Evolutionary conservation across 129 eudicot genomes (phyloP).

Genomic region (Lonicera japonica): DNA sequence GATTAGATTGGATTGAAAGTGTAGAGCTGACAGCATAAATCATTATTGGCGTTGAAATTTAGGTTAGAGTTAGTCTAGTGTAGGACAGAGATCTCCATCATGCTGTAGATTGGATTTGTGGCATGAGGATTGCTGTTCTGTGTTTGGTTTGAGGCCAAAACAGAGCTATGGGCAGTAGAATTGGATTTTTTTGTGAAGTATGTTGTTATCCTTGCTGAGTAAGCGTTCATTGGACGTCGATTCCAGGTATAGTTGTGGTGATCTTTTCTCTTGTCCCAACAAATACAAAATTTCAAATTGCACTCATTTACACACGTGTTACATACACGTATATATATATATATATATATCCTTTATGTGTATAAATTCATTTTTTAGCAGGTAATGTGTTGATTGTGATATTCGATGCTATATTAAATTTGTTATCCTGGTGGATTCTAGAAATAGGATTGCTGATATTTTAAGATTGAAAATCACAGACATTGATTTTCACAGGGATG

Average conservation of each 20-base stretch:
- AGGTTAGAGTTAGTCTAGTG: neutral
- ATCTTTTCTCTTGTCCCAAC: neutral
- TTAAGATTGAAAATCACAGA: neutral
- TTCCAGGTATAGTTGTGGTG: slow-evolving; percentile 53
- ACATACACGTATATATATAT: no score
- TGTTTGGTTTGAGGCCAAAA: slow-evolving; percentile 4
- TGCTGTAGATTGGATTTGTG: neutral
- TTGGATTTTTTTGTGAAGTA: slow-evolving; percentile 25
- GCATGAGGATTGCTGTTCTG: neutral
- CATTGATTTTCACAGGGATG: slow-evolving; percentile 59
- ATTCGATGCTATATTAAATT: neutral
- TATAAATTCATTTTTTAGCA: neutral
- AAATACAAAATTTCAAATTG: neutral
- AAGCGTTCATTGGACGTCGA: slow-evolving; percentile 74
- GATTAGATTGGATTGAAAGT: no score
- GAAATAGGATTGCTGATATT: neutral
- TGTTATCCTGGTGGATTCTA: neutral
- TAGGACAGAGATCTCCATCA: neutral
- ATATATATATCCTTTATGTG: no score
- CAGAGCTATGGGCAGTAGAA: slow-evolving; percentile 40
- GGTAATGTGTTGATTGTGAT: neutral
- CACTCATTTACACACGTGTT: no score
- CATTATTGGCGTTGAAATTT: neutral
- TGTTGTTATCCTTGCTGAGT: slow-evolving; percentile 94
- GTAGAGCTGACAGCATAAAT: no score